Conservation (phyloP, 345 rosid species). For the Citrus sp. region DNA sequence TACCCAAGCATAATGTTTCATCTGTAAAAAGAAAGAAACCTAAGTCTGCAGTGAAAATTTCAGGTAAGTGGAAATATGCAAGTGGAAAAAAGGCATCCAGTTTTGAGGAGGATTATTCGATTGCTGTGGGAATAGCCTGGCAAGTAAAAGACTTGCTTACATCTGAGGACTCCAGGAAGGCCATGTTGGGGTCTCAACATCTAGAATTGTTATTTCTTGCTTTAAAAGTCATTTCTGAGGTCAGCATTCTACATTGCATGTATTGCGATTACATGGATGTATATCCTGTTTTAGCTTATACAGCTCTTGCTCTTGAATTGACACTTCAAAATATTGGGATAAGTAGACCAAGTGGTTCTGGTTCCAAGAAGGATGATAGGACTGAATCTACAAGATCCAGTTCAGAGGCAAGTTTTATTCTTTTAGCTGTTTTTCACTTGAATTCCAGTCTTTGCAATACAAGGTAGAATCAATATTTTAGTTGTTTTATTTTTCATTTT, state of each 20-base stretch:
- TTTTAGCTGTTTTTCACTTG: slow-evolving; percentile 4
- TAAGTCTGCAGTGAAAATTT: slow-evolving; percentile 44
- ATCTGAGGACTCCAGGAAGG: slow-evolving; percentile 49
- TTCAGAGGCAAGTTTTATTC: slow-evolving; percentile 46
- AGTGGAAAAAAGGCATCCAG: slow-evolving; percentile 43
- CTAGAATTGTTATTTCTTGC: slow-evolving; percentile 47
- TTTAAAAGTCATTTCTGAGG: slow-evolving; percentile 71
- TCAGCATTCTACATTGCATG: slow-evolving; percentile 61
- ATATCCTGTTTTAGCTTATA: slow-evolving; percentile 68
- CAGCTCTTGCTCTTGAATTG: slow-evolving; percentile 66
- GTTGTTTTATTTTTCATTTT: background rate
- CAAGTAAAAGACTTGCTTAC: slow-evolving; percentile 74
- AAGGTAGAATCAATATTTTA: background rate
- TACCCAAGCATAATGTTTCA: slow-evolving; percentile 40
- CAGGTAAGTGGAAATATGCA: slow-evolving; percentile 58
- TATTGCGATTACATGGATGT: slow-evolving; percentile 49
- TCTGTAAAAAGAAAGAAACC: slow-evolving; percentile 51
- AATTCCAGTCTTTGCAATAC: background rate
- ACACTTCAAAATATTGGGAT: slow-evolving; percentile 33
- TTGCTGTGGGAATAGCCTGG: slow-evolving; percentile 85
- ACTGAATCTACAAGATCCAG: slow-evolving; percentile 21
- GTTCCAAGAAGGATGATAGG: slow-evolving; percentile 23
- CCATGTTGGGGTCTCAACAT: slow-evolving; percentile 49
- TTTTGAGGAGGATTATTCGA: slow-evolving; percentile 63
- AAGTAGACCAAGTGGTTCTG: slow-evolving; percentile 8